phyloP scores from a whole-genome alignment of 2,329 filamentous ascomycete genomes.

The Fusarium drepaniforme region DNA sequence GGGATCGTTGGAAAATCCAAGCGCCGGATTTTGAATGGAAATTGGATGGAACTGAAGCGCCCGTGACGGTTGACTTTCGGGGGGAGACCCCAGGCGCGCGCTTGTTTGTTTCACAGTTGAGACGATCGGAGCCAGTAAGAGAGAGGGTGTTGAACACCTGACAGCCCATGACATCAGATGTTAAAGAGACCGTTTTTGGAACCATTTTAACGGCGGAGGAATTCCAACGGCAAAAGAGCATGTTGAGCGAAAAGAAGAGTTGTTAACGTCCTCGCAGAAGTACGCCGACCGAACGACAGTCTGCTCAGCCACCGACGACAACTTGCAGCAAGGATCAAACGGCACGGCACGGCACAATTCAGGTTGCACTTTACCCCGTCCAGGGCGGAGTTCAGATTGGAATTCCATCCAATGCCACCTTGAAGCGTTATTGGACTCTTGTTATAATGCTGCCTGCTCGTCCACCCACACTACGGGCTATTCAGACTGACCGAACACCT shows the following conservation, averaged over 20 bases:
- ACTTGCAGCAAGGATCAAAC: neutral
- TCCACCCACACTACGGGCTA: neutral
- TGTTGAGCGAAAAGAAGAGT: neutral
- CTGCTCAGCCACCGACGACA: neutral
- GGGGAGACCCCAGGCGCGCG: conserved; percentile 16
- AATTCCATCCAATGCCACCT: neutral
- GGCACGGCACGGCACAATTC: neutral
- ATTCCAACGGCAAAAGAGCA: neutral
- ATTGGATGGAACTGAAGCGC: conserved; percentile 13
- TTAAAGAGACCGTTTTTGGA: neutral
- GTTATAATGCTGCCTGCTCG: conserved; percentile 1
- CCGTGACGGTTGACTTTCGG: conserved; percentile 2
- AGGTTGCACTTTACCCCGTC: neutral
- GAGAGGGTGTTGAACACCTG: neutral
- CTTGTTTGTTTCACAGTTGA: conserved; percentile 2
- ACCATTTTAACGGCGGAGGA: neutral
- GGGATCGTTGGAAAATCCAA: conserved; percentile 12
- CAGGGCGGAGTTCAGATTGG: neutral
- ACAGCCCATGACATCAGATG: neutral
- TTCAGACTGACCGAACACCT: neutral
- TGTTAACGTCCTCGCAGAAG: neutral
- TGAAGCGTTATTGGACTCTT: neutral
- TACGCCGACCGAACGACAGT: neutral
- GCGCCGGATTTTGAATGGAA: conserved; percentile 9
- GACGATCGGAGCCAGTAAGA: neutral